These are phyloP conservation scores for Blastocystis sp. DNA, from an alignment of 352 stramenopile genomes.

Conservation along the genomic window DNA sequence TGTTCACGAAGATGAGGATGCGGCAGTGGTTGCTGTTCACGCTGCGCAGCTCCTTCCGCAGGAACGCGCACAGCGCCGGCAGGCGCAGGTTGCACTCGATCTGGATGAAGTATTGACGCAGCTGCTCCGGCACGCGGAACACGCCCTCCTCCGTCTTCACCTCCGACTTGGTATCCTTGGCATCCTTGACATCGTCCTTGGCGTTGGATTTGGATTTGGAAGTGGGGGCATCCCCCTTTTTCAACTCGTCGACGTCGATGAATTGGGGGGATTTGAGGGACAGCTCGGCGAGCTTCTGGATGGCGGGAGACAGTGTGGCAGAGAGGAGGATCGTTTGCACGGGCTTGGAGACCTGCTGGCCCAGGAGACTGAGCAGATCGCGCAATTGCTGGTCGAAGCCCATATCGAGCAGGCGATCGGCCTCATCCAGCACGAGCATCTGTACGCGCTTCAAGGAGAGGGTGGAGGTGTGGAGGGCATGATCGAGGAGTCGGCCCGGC, in stretches of 20 bases:
- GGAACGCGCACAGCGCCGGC: slow-evolving; percentile 85
- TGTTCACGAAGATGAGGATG: slow-evolving; percentile 92
- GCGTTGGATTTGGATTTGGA: slow-evolving; percentile 68
- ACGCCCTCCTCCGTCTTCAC: slow-evolving; percentile 73
- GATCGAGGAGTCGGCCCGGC: slow-evolving; percentile 89
- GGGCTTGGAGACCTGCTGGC: not conserved
- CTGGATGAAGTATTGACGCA: slow-evolving; percentile 91
- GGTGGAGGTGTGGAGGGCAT: slow-evolving; percentile 77
- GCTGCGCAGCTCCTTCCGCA: slow-evolving; percentile 72
- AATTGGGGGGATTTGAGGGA: not conserved
- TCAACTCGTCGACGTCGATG: slow-evolving; percentile 37
- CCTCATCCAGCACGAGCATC: slow-evolving; percentile 87
- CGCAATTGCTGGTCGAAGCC: slow-evolving; percentile 81
- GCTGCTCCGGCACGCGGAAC: slow-evolving; percentile 85
- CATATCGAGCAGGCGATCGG: slow-evolving; percentile 91
- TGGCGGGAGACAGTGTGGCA: slow-evolving; percentile 74
- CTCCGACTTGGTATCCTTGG: slow-evolving; percentile 71
- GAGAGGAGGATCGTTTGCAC: slow-evolving; percentile 76
- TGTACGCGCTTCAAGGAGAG: slow-evolving; percentile 70
- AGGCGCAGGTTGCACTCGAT: slow-evolving; percentile 88
- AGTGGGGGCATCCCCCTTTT: slow-evolving; percentile 24
- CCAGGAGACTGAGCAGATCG: slow-evolving; percentile 69
- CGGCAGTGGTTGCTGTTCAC: slow-evolving; percentile 70
- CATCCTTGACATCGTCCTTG: slow-evolving; percentile 71
- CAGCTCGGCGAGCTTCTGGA: slow-evolving; percentile 73